Evolutionary conservation across 139 green algal species (phyloP).

Genomic region (Coccomyxa sp.): DNA sequence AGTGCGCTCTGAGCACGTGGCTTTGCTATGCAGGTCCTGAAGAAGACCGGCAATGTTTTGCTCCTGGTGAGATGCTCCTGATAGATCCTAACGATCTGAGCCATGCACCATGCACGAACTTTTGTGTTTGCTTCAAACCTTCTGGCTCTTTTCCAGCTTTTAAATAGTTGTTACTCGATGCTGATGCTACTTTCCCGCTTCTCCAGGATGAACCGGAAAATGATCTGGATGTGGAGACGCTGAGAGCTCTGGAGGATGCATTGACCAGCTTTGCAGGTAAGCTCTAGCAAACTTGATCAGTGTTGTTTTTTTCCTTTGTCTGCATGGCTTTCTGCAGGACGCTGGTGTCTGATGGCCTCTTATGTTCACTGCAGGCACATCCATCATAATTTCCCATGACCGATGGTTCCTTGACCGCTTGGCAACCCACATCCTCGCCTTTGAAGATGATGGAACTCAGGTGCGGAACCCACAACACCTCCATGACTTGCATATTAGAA

Average conservation of each 20-base stretch:
- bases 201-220: constrained; percentile 85
- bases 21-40: constrained; percentile 33
- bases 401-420: constrained; percentile 76
- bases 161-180: not conserved
- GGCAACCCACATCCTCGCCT: constrained; percentile 81
- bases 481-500: too few relatives aligned
- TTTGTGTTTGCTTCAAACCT: too few relatives aligned
- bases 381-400: constrained; percentile 78
- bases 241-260: constrained; percentile 65
- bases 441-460: constrained; percentile 68
- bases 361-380: constrained; percentile 35
- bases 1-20: not conserved
- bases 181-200: constrained; percentile 58
- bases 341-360: too few relatives aligned
- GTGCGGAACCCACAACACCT: constrained; percentile 4
- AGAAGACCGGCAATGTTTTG: constrained; percentile 74
- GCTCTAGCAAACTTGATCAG: not conserved
- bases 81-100: too few relatives aligned
- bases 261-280: constrained; percentile 67
- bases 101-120: too few relatives aligned
- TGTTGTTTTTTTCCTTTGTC: too few relatives aligned
- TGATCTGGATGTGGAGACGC: constrained; percentile 76
- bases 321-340: too few relatives aligned
- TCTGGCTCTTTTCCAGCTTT: not conserved
- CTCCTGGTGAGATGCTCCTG: constrained; percentile 48